phyloP scores from a whole-genome alignment of 2,329 filamentous ascomycete species.

The Tolypocladium guangdongense region DNA sequence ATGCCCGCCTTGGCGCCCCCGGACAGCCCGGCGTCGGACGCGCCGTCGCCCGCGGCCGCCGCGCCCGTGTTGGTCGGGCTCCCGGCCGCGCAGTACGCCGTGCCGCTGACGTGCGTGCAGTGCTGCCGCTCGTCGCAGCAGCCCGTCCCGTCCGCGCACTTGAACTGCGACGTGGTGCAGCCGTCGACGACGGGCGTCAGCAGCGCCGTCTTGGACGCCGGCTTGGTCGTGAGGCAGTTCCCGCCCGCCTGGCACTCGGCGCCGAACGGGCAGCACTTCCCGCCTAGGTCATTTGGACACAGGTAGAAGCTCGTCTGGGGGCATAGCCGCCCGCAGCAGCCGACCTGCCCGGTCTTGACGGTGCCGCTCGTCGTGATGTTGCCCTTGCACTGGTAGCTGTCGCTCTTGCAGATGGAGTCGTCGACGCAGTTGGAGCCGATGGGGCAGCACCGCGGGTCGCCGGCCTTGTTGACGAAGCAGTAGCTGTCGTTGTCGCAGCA shows the following conservation, averaged over 20 bases:
- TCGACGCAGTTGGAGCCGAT: slow-evolving; percentile 28
- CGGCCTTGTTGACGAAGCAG: slow-evolving; percentile 29
- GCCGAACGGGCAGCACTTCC: slow-evolving; percentile 38
- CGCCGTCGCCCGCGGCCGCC: slow-evolving; percentile 11
- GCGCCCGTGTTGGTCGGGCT: slow-evolving; percentile 15
- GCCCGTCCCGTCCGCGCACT: slow-evolving; percentile 33
- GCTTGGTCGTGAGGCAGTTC: slow-evolving; percentile 22
- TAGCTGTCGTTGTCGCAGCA: slow-evolving; percentile 35
- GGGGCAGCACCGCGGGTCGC: slow-evolving; percentile 28
- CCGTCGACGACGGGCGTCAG: slow-evolving; percentile 26
- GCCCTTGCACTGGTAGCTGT: slow-evolving; percentile 22
- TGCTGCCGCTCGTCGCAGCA: slow-evolving; percentile 36
- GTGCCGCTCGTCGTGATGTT: slow-evolving; percentile 10
- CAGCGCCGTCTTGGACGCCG: slow-evolving; percentile 10
- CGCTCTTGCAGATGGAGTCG: slow-evolving; percentile 23
- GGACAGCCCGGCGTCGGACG: slow-evolving; percentile 21
- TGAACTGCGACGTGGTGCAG: slow-evolving; percentile 33
- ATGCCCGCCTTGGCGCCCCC: slow-evolving; percentile 45
- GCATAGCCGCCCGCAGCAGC: slow-evolving; percentile 31
- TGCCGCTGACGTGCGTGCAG: slow-evolving; percentile 28
- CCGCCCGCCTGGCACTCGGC: slow-evolving; percentile 27
- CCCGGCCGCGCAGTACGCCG: slow-evolving; percentile 28
- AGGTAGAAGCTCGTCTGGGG: slow-evolving; percentile 29
- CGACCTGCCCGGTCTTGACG: slow-evolving; percentile 14
- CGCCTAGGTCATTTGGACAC: slow-evolving; percentile 32